Base-by-base conservation (phyloP, 257 asterid genomes). In the Cruciata laevipes region DNA sequence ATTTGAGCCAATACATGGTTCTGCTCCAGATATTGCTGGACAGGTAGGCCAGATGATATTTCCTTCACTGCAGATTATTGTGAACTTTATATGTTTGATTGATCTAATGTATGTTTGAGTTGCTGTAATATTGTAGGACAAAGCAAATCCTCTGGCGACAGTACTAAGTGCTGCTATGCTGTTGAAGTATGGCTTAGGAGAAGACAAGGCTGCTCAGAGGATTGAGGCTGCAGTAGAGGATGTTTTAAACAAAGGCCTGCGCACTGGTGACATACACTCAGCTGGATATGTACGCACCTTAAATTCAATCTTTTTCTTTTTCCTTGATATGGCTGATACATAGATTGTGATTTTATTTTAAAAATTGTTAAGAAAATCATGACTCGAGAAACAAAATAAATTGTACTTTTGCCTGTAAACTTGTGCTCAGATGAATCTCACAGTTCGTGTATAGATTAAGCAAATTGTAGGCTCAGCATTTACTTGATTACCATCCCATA, bases 21-120 rank as follows among this genome's bases (percentile, higher is more conserved):
- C 99, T 77, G 99, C 99, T 79, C 97, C 99, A 55, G 99, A 94
- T 82, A 90, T 94, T 31, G 99, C 97, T 53, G 97, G 99, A 78
- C 97, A 90, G 99, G 99, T 93, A 71, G 74, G 85, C 77, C 21
- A 24, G 7, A 33, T 7, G 23, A 32, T 13, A 25, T 25, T 11
- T 40, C 42, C 8, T 23, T 63, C 7, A 18, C 25, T 57, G n/a
- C 51, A n/a, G 21, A 35, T 42, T 27, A 3, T 31, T 8, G 35
- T 42, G 10, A 16, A 20, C 0, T 1, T n/a, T 2, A 6, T 2
- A 23, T 5, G 44, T 25, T 25, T 11, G 27, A 21, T 37, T 44
- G 21, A 49, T 13, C 35, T 13, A 23, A 25, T 68, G 35, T 47
- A 16, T 33, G 58, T 52, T 65, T 21, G 25, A 33, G 49, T 57